Evolutionary conservation across 768 basidiomycete species (phyloP).

Genomic region (Melanogaster broomeanus): DNA sequence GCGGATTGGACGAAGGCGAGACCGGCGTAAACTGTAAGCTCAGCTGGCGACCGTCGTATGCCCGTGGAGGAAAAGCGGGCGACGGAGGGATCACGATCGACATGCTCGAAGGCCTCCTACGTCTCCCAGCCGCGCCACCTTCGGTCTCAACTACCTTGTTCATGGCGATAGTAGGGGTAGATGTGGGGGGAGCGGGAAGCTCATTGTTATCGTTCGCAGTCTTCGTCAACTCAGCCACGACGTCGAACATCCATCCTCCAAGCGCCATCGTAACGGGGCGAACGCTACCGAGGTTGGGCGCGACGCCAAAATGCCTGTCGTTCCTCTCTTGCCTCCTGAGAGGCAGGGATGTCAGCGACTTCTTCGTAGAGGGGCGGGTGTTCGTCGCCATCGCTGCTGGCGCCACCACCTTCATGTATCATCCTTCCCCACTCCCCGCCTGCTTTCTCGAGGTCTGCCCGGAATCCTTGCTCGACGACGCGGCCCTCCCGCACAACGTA

Average conservation of each 20-base stretch:
- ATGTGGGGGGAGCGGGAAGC: constrained; percentile 20
- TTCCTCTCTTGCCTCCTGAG: constrained; percentile 36
- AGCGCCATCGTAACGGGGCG: constrained; percentile 54
- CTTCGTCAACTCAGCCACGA: constrained; percentile 62
- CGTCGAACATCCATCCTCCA: constrained; percentile 88
- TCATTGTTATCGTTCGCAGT: constrained; percentile 9
- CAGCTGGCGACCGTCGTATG: constrained; percentile 28
- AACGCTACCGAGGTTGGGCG: constrained; percentile 34
- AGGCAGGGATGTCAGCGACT: constrained; percentile 49
- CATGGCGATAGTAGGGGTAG: constrained; percentile 17
- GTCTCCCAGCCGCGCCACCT: constrained; percentile 19
- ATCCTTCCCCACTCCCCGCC: constrained; percentile 73
- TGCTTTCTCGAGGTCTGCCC: constrained; percentile 68
- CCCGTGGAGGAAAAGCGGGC: constrained; percentile 31
- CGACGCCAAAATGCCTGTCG: constrained; percentile 45
- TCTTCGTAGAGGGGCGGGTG: constrained; percentile 36
- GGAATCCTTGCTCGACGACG: constrained; percentile 87
- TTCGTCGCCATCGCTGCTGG: constrained; percentile 40
- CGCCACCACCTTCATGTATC: constrained; percentile 62
- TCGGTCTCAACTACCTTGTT: constrained; percentile 20
- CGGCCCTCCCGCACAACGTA: constrained; percentile 85
- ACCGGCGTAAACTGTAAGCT: constrained; percentile 72
- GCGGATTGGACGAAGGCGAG: constrained; percentile 41
- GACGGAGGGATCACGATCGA: constrained; percentile 41
- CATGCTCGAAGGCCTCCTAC: constrained; percentile 31